These are phyloP conservation scores for Syncephalastrum monosporum DNA, from an alignment of 371 early-diverging fungal species.

Conservation along the genomic window DNA sequence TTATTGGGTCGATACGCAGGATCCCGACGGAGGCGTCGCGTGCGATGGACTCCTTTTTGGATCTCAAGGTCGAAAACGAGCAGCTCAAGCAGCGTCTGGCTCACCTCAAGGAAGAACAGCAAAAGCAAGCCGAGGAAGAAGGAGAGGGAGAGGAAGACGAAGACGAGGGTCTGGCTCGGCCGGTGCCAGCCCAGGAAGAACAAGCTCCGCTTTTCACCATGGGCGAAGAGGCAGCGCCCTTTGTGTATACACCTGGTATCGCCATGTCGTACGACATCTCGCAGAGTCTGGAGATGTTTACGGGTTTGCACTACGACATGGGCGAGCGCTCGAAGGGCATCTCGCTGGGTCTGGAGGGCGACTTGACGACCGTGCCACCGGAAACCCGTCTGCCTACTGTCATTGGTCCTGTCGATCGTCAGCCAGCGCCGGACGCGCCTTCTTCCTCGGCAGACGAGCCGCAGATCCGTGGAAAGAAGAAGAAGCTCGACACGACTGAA, in stretches of 20 bases:
- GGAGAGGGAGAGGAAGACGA: constrained; percentile 1
- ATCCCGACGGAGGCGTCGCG: constrained; percentile 48
- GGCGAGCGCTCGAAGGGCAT: constrained; percentile 39
- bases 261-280: constrained; percentile 17
- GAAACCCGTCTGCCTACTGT: constrained; percentile 11
- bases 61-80: constrained; percentile 57
- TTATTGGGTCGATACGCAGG: constrained; percentile 51
- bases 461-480: constrained; percentile 4
- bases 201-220: constrained; percentile 4
- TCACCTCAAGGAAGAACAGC: constrained; percentile 5
- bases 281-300: constrained; percentile 30
- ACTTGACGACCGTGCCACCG: constrained; percentile 16
- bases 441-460: neutral
- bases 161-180: no score
- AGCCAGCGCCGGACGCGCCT: neutral
- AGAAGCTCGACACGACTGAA: constrained; percentile 18
- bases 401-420: constrained; percentile 12
- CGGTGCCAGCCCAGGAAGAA: neutral
- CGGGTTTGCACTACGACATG: constrained; percentile 32
- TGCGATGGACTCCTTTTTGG: constrained; percentile 54
- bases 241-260: constrained; percentile 37
- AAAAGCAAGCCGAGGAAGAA: constrained; percentile 2
- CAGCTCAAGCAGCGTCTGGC: constrained; percentile 22
- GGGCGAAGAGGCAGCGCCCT: constrained; percentile 6
- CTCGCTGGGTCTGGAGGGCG: constrained; percentile 31